Conservation (phyloP, 1,284 basidiomycete species). For the Kwoniella shivajii region DNA sequence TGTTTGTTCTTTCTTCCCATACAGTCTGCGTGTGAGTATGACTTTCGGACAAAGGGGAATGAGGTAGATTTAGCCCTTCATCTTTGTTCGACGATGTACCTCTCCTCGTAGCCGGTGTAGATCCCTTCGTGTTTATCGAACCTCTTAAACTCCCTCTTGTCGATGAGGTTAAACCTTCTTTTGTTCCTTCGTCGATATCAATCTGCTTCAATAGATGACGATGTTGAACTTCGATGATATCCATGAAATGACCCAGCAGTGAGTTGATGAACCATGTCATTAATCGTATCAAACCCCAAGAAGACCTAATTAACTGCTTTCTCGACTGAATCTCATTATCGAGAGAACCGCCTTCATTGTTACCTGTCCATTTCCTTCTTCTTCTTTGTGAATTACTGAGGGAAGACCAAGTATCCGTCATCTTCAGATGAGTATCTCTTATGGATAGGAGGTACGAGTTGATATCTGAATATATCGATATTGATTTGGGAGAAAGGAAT, state of each 20-base stretch:
- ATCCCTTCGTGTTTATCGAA: background rate
- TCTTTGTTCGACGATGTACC: background rate
- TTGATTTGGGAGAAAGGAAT: constrained; percentile 75
- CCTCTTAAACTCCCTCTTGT: constrained; percentile 22
- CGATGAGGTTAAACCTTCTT: constrained; percentile 6
- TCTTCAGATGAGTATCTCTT: constrained; percentile 74
- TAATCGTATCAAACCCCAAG: constrained; percentile 80
- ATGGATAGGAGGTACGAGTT: constrained; percentile 82
- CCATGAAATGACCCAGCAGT: constrained; percentile 79
- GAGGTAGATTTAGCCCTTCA: background rate
- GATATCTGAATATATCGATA: constrained; percentile 71
- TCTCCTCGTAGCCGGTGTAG: background rate
- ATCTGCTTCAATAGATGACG: constrained; percentile 41
- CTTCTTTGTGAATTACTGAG: constrained; percentile 79
- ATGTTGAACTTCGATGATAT: constrained; percentile 83
- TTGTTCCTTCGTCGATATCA: background rate
- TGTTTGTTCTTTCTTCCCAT: constrained; percentile 14
- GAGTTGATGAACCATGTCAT: constrained; percentile 88
- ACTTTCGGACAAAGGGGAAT: constrained; percentile 17
- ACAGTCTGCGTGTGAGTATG: constrained; percentile 4
- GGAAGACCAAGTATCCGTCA: constrained; percentile 78
- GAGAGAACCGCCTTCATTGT: constrained; percentile 79
- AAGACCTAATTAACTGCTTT: constrained; percentile 67
- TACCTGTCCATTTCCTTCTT: constrained; percentile 77
- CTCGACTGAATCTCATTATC: constrained; percentile 61